Conservation (phyloP, 1,284 basidiomycete genomes). For the Xerocomus nothofagi region DNA sequence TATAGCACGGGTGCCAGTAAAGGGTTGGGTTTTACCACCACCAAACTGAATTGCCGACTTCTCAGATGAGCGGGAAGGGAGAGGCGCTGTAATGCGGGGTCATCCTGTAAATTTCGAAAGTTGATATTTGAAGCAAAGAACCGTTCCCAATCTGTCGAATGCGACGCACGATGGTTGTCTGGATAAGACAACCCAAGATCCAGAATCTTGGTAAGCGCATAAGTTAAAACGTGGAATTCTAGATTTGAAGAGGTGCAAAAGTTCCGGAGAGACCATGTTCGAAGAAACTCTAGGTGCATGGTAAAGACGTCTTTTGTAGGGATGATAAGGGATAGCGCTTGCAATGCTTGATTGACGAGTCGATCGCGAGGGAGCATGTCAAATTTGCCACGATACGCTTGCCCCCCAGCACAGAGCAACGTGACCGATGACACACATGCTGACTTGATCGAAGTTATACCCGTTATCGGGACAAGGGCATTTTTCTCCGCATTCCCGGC, state of each 20-base stretch:
- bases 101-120: conserved; percentile 54
- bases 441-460: conserved; percentile 41
- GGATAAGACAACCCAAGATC: conserved; percentile 36
- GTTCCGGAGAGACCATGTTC: conserved; percentile 49
- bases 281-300: conserved; percentile 58
- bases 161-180: conserved; percentile 1
- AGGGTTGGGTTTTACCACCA: conserved; percentile 38
- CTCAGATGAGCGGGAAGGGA: conserved; percentile 38
- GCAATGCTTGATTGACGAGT: conserved; percentile 60
- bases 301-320: conserved; percentile 54
- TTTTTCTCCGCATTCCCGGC: conserved; percentile 17
- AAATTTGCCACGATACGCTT: conserved; percentile 45
- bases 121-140: conserved; percentile 39
- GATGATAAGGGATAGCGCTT: conserved; percentile 60
- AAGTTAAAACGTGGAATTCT: conserved; percentile 58
- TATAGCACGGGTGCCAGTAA: conserved; percentile 57
- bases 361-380: conserved; percentile 50
- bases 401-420: conserved; percentile 49
- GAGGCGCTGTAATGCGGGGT: conserved; percentile 52
- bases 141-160: conserved; percentile 27
- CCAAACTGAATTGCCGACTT: conserved; percentile 27
- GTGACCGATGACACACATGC: conserved; percentile 47
- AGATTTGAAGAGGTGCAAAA: conserved; percentile 44
- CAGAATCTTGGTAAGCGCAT: conserved; percentile 53
- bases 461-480: conserved; percentile 28